Evolutionary conservation across 164 flowering plant genomes (phyloP).

Genomic region (Berberis thunbergii): DNA sequence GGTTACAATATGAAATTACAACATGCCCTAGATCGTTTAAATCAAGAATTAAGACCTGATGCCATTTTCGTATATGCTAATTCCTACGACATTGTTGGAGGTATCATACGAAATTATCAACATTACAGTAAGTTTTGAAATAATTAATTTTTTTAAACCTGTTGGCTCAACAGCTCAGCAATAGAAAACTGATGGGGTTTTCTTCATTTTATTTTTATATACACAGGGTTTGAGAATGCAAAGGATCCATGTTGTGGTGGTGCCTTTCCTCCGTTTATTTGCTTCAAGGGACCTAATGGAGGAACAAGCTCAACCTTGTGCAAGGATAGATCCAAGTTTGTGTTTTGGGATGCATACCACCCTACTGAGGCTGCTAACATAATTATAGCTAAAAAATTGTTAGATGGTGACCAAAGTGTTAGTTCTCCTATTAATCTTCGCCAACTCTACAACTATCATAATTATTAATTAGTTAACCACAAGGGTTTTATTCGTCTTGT

Average conservation of each 20-base stretch:
- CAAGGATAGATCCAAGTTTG: conserved; percentile 56
- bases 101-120: conserved; percentile 58
- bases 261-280: conserved; percentile 37
- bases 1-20: too few relatives aligned
- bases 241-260: conserved; percentile 77
- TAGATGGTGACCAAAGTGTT: neutral
- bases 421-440: neutral
- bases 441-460: neutral
- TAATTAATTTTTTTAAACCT: neutral
- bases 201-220: neutral
- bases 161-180: too few relatives aligned
- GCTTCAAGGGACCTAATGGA: conserved; percentile 70
- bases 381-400: conserved; percentile 24
- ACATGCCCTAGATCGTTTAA: too few relatives aligned
- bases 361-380: conserved; percentile 80
- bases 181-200: too few relatives aligned
- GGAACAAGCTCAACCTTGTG: conserved; percentile 55
- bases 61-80: conserved; percentile 70
- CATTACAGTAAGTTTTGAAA: conserved; percentile 31
- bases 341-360: conserved; percentile 94
- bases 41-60: conserved; percentile 4
- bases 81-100: conserved; percentile 64
- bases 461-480: too few relatives aligned
- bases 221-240: conserved; percentile 73
- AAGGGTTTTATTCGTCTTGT: too few relatives aligned